Conservation (phyloP, 768 basidiomycete genomes). For the Phaeotremella fagi region DNA sequence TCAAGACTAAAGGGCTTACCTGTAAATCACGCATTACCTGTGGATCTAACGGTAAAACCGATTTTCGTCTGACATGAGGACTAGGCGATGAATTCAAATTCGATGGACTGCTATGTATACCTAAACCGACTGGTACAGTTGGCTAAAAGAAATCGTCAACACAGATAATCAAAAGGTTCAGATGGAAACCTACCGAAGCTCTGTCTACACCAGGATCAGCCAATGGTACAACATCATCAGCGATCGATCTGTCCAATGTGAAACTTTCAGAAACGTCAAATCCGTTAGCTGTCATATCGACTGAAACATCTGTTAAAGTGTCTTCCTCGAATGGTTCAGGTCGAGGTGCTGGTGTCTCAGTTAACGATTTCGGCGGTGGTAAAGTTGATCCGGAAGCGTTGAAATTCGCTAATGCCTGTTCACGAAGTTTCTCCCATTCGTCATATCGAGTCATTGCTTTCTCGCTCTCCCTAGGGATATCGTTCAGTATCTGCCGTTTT, state of each 20-base stretch:
- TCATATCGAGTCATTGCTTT: conserved; percentile 78
- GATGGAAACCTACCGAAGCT: conserved; percentile 13
- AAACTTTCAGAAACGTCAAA: conserved; percentile 46
- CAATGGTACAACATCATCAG: conserved; percentile 79
- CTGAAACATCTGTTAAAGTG: conserved; percentile 80
- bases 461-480: conserved; percentile 68
- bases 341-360: conserved; percentile 69
- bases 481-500: neutral
- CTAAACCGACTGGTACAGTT: conserved; percentile 47
- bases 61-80: conserved; percentile 88
- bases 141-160: conserved; percentile 13
- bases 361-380: conserved; percentile 64
- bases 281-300: conserved; percentile 60
- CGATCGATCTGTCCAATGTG: conserved; percentile 53
- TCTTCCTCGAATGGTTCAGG: conserved; percentile 72
- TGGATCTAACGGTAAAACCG: conserved; percentile 69
- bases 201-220: conserved; percentile 67
- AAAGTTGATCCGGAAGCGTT: conserved; percentile 28
- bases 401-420: conserved; percentile 61
- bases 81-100: conserved; percentile 52
- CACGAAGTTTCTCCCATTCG: conserved; percentile 80
- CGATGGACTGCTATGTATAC: conserved; percentile 64
- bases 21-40: conserved; percentile 46
- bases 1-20: conserved; percentile 12
- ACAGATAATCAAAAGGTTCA: neutral